phyloP scores from a whole-genome alignment of 2,329 filamentous ascomycete species.

The Mycosphaerelloides madeirae region DNA sequence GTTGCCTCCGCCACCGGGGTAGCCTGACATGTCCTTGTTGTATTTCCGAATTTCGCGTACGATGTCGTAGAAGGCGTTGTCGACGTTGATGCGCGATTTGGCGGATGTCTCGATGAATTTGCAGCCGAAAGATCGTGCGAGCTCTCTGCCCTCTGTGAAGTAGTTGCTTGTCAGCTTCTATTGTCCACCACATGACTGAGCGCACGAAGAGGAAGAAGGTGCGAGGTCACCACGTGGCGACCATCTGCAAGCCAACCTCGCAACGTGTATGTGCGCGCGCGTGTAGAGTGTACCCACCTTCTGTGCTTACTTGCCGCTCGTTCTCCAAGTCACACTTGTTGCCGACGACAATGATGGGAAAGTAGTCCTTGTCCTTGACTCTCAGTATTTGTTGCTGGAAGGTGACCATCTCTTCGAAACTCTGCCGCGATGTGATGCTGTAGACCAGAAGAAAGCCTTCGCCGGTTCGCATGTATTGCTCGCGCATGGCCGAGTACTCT shows the following conservation, averaged over 20 bases:
- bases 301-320: constrained; percentile 84
- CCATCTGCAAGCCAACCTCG: constrained; percentile 10
- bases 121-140: constrained; percentile 86
- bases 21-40: constrained; percentile 95
- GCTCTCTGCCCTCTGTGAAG: constrained; percentile 73
- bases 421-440: constrained; percentile 95
- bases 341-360: constrained; percentile 97
- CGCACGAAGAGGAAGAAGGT: constrained; percentile 2
- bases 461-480: constrained; percentile 99
- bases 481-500: constrained; percentile 98
- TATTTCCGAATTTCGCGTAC: constrained; percentile 96
- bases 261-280: constrained; percentile 1
- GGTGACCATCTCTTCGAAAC: constrained; percentile 96
- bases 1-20: constrained; percentile 59
- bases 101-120: constrained; percentile 99
- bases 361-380: constrained; percentile 99
- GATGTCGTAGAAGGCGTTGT: constrained; percentile 97
- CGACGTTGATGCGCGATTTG: constrained; percentile 96
- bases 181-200: constrained; percentile 3
- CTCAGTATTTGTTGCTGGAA: constrained; percentile 98
- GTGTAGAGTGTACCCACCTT: constrained; percentile 59
- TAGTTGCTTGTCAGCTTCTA: constrained; percentile 9
- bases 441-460: constrained; percentile 97
- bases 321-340: constrained; percentile 98
- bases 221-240: constrained; percentile 1